Base-by-base conservation (phyloP, 768 basidiomycete genomes). In the Boletus rubescentipes region DNA sequence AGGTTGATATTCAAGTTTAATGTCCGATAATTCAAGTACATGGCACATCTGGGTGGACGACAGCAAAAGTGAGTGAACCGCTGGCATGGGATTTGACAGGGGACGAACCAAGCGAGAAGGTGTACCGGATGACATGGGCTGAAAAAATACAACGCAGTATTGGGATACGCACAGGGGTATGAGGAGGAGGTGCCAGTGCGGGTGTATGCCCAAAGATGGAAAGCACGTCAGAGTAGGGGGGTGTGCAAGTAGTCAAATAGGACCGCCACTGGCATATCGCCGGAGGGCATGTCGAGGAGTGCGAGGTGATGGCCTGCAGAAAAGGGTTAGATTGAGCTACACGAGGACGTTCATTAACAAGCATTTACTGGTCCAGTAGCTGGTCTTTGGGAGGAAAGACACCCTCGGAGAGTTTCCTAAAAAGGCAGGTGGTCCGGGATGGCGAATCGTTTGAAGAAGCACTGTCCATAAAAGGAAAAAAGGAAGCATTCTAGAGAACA, bases 361-460 rank as follows among this genome's bases (percentile, higher is more conserved):
- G 32, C 9, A 14, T n/a, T n/a, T 35, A 10, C 49, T 34, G 20
- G 21, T 16, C 23, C 20, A 9, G 29, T 35, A 7, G 34, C 34
- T 9, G 32, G 20, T 21, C 12, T 15, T 36, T 15, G 16, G 14
- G 23, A 35, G 40, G 9, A 54, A 26, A 31, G 14, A 41, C 39
- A 1, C 20, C 45, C 32, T 26, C 54, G 54, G 63, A 10, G 0
- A 11, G 14, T 11, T 43, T 20, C 65, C 44, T 0, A 3, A 48
- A 50, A 39, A 21, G 65, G 65, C 1, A 58, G 4, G 10, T 40
- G 0, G 3, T 18, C 52, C 61, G 55, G 54, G 2, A 15, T 57
- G 51, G 63, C 2, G 64, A 30, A 65, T 65, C 64, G 16, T 18
- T 43, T 43, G 9, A 29, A 64, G 64, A 65, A 65, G 63, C 44